Evolutionary conservation across 2,329 filamentous ascomycete genomes (phyloP).

Genomic region (Botrytis paeoniae): DNA sequence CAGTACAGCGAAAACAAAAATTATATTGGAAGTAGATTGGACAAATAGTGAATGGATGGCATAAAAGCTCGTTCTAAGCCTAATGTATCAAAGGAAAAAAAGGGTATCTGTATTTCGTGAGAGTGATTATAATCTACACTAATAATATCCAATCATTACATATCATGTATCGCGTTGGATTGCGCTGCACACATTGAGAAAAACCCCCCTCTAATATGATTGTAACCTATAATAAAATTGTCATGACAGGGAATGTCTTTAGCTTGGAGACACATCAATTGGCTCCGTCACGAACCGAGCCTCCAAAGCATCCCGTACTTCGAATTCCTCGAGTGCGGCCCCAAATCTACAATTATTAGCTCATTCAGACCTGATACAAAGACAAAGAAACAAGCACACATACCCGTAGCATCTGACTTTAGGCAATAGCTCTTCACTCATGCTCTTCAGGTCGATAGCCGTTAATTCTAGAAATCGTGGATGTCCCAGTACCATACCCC

Average conservation of each 20-base stretch:
- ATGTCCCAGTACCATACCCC: conserved; percentile 75
- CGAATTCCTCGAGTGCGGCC: conserved; percentile 67
- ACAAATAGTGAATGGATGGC: neutral
- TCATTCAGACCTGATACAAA: neutral
- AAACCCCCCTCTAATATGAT: neutral
- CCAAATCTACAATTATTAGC: conserved; percentile 52
- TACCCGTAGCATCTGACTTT: conserved; percentile 94
- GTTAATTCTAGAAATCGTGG: conserved; percentile 65
- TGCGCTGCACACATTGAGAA: neutral
- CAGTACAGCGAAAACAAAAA: neutral
- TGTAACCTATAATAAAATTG: neutral
- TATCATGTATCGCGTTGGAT: neutral
- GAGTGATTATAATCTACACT: neutral
- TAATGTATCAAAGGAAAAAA: neutral
- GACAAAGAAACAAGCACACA: conserved; percentile 40
- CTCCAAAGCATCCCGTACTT: conserved; percentile 43
- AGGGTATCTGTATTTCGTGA: neutral
- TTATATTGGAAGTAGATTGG: neutral
- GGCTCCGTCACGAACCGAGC: conserved; percentile 19
- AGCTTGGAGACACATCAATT: neutral
- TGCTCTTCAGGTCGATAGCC: conserved; percentile 63
- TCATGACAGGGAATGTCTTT: neutral
- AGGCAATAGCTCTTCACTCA: conserved; percentile 69
- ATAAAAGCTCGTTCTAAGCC: neutral
- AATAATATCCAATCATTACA: neutral